Evolutionary conservation across 352 stramenopile species (phyloP).

Genomic region (Phytophthora idaei): DNA sequence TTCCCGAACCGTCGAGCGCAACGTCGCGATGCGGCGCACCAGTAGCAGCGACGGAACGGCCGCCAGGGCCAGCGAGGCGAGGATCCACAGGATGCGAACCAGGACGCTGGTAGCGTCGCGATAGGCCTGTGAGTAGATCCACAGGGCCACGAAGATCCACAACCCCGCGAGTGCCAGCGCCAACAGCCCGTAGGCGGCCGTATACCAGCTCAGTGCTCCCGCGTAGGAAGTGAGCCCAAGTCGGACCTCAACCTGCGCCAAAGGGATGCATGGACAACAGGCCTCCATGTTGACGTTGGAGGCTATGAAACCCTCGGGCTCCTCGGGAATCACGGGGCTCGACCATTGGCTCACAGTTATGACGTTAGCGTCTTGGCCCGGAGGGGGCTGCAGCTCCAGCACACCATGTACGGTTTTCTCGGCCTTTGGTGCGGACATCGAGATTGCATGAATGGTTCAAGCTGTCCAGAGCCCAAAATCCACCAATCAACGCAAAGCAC

Average conservation of each 20-base stretch:
- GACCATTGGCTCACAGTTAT: conserved; percentile 37
- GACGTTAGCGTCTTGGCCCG: conserved; percentile 32
- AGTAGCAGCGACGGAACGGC: conserved; percentile 28
- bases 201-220: conserved; percentile 28
- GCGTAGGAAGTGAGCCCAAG: conserved; percentile 34
- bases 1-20: conserved; percentile 28
- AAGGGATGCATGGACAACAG: conserved; percentile 38
- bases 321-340: conserved; percentile 32
- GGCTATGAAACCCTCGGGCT: conserved; percentile 24
- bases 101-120: conserved; percentile 19
- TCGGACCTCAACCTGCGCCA: conserved; percentile 40
- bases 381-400: conserved; percentile 1
- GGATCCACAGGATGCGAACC: conserved; percentile 13
- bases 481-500: too few relatives aligned
- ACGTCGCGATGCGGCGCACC: conserved; percentile 29
- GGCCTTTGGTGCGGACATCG: conserved; percentile 17
- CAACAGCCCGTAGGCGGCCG: conserved; percentile 20
- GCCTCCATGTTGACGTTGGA: conserved; percentile 35
- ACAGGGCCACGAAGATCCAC: conserved; percentile 30
- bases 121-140: conserved; percentile 29
- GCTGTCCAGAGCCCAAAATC: too few relatives aligned
- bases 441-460: too few relatives aligned
- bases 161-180: conserved; percentile 9
- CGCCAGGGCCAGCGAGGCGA: conserved; percentile 20
- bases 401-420: conserved; percentile 33